Evolutionary conservation across 495 filamentous ascomycete genomes (phyloP).

Genomic region (Podospora australis): DNA sequence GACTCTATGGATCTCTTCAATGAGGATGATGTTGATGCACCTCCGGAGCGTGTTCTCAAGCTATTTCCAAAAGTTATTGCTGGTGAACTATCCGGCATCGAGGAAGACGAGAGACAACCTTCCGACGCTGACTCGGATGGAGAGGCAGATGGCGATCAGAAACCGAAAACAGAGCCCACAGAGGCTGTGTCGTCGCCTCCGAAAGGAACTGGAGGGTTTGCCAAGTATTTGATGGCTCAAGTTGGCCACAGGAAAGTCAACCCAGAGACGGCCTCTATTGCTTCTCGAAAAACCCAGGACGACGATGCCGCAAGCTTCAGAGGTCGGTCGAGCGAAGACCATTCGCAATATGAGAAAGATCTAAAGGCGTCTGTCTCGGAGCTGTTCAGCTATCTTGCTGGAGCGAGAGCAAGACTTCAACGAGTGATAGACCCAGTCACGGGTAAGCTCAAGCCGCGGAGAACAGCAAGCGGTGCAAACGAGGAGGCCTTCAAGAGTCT

Average conservation of each 20-base stretch:
- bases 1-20: slow-evolving; percentile 90
- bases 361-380: slow-evolving; percentile 72
- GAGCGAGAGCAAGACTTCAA: slow-evolving; percentile 74
- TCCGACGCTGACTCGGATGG: slow-evolving; percentile 32
- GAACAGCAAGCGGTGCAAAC: slow-evolving; percentile 45
- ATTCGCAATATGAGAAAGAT: slow-evolving; percentile 66
- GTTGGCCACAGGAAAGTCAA: slow-evolving; percentile 47
- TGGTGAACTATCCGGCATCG: slow-evolving; percentile 61
- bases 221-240: slow-evolving; percentile 47
- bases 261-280: slow-evolving; percentile 60
- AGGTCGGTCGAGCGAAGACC: slow-evolving; percentile 31
- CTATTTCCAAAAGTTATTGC: slow-evolving; percentile 80
- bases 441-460: slow-evolving; percentile 60
- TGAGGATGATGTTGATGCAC: slow-evolving; percentile 67
- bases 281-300: slow-evolving; percentile 44
- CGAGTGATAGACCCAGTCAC: slow-evolving; percentile 69
- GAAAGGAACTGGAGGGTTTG: slow-evolving; percentile 37
- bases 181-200: slow-evolving; percentile 35
- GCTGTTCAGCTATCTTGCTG: slow-evolving; percentile 77
- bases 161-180: slow-evolving; percentile 37
- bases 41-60: slow-evolving; percentile 80
- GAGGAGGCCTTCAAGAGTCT: slow-evolving; percentile 45
- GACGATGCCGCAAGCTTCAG: slow-evolving; percentile 45
- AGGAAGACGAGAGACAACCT: slow-evolving; percentile 34
- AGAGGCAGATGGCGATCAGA: slow-evolving; percentile 43